Base-by-base conservation (phyloP, 2,329 filamentous ascomycete genomes). In the Epichloe sylvatica region DNA sequence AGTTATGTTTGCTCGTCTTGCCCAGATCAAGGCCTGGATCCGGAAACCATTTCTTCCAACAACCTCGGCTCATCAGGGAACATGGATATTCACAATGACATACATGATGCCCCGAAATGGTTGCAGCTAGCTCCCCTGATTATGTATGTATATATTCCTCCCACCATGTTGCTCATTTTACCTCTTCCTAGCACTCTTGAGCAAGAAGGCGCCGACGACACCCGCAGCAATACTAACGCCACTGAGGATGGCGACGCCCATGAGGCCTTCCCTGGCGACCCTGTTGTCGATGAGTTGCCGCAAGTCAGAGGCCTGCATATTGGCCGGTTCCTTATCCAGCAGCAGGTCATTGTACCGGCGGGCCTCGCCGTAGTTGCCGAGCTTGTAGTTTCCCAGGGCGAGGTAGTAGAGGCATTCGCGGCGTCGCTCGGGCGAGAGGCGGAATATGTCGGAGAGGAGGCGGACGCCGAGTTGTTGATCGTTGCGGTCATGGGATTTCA, bases 361-460 rank as follows among this genome's bases (percentile, higher is more conserved):
- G 52, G 91, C 91, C 65, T 98, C 92, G 53, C 83, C 89, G 67
- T 96, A 98, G 75, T 96, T 97, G 54, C 90, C 91, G 44, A 98
- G 80, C 74, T 97, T 97, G 78, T 91, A 97, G 75, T 97, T 95
- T 55, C 92, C 92, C 34, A 98, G 79, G 25, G 88, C 92, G 49
- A 98, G 82, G 70, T 98, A 98, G 75, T 96, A 98, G 53, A 98
- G 85, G 64, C 92, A 98, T 76, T 98, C 92, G 62, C 92, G 84
- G 63, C 92, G 84, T 59, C 92, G 86, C 68, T 97, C 92, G 57
- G 88, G 89, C 36, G 88, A 85, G 52, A 83, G 83, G 64, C 91
- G 88, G 76, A 97, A 98, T 70, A 98, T 98, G 59, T 97, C 91
- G 59, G 88, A 90, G 52, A 97, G 83, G 35, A 97, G 80, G 56